phyloP scores from a whole-genome alignment of 768 basidiomycete genomes.

The Porpolomopsis calyptriformis region DNA sequence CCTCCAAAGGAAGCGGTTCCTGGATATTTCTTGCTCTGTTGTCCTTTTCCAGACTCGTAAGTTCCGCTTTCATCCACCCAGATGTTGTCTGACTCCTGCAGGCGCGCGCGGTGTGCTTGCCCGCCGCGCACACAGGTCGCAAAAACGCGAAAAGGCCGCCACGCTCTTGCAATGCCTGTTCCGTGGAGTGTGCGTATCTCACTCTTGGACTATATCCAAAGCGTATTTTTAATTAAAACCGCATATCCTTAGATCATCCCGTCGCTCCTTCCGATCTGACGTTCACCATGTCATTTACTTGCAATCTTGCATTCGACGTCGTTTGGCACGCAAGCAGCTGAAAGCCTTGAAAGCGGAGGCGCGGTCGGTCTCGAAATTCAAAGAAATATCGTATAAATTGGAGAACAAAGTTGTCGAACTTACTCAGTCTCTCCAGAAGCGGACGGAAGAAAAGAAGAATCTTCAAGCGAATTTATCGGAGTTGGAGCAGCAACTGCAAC shows the following conservation, averaged over 20 bases:
- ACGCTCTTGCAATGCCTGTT: constrained; percentile 68
- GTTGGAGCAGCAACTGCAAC: constrained; percentile 76
- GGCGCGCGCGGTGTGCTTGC: constrained; percentile 69
- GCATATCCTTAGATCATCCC: constrained; percentile 34
- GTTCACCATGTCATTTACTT: constrained; percentile 69
- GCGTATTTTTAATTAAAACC: neutral
- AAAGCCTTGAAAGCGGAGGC: constrained; percentile 81
- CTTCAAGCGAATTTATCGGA: constrained; percentile 64
- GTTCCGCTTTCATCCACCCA: constrained; percentile 23
- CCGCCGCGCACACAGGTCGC: constrained; percentile 46
- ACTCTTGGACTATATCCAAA: constrained; percentile 5
- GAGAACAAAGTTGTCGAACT: constrained; percentile 99
- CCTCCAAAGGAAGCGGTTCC: constrained; percentile 62
- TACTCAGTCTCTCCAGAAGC: constrained; percentile 84
- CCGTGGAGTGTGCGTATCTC: constrained; percentile 71
- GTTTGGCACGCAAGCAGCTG: constrained; percentile 77
- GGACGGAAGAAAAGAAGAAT: constrained; percentile 85
- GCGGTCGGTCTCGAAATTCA: constrained; percentile 95
- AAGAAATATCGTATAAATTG: constrained; percentile 92
- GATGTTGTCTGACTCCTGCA: constrained; percentile 19
- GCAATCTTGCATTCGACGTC: constrained; percentile 87
- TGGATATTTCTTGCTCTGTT: constrained; percentile 50
- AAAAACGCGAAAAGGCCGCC: constrained; percentile 51
- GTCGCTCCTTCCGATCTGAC: constrained; percentile 46
- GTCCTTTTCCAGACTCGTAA: constrained; percentile 76